Base-by-base conservation (phyloP, 768 basidiomycete genomes). In the Mycena haematopus region DNA sequence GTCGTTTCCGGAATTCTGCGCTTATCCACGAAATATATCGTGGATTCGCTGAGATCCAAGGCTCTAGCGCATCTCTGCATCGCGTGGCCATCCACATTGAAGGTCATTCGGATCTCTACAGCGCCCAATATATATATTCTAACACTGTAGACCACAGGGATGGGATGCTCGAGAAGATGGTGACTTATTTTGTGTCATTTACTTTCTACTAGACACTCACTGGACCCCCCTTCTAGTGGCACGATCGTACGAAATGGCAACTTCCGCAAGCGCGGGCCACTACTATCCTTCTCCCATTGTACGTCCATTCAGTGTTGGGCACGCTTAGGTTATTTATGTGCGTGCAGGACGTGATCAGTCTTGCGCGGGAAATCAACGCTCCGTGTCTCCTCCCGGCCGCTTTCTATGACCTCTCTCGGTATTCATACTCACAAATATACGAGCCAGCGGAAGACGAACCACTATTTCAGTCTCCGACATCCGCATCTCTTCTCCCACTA, bases 391-490 rank as follows among this genome's bases (percentile, higher is more conserved):
- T 93, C 4, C 84, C 89, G 7, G 76, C 89, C n/a, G 90, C 91
- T 0, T 91, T 93, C 71, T 93, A 92, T 73, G 91, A 92, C 70
- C 83, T 93, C 14, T 90, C 88, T 40, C 84, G 90, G n/a, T 87
- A 88, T 73, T 80, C 86, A 7, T 90, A 83, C 69, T 74, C 84
- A 2, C 86, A 90, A 69, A 89, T 92, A 52, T 89, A 87, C 67
- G 90, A 91, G 55, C 81, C 85, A 2, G 75, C 74, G 15, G 83
- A 81, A 63, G 84, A 86, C 24, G 85, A 86, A 22, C 75, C 81
- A 24, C 74, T 83, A 8, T 78, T 77, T 68, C 75, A 70, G 46
- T 69, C 70, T 31, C 72, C 72, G 14, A 65, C 70, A 36, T 56
- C 76, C 27, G 73, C 75, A n/a, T 51, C 69, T 35, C 75, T 91